Evolutionary conservation across 371 early-diverging fungal species (phyloP).

Genomic region (Choanephora cucurbitarum): DNA sequence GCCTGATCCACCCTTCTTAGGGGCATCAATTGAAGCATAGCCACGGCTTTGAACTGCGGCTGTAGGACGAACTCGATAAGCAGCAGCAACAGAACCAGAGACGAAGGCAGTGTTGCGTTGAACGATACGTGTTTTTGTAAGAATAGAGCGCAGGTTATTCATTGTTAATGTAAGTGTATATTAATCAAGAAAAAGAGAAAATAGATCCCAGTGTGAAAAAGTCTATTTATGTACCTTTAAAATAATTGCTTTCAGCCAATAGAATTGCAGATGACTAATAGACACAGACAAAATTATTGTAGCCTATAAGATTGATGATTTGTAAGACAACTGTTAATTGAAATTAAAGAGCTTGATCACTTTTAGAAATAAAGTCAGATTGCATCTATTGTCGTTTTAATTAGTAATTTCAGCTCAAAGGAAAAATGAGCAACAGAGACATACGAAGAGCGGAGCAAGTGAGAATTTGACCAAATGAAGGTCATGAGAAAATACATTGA

Average conservation of each 20-base stretch:
- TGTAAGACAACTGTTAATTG: not conserved
- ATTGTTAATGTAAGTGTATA: conserved; percentile 7
- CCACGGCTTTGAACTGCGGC: conserved; percentile 17
- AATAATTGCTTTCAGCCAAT: not conserved
- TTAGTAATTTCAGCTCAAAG: no score
- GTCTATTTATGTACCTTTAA: not conserved
- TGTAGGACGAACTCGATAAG: conserved; percentile 13
- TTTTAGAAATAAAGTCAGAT: no score
- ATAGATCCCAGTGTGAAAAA: not conserved
- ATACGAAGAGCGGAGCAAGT: no score
- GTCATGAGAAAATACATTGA: no score
- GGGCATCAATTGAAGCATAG: conserved; percentile 21
- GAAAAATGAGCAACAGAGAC: no score
- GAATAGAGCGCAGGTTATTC: conserved; percentile 14
- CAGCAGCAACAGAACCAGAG: conserved; percentile 14
- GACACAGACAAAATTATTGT: not conserved
- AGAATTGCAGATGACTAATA: not conserved
- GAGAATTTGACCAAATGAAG: no score
- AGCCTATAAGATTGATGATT: not conserved
- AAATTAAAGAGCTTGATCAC: no score
- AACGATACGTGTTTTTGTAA: conserved; percentile 9
- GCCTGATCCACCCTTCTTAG: conserved; percentile 32
- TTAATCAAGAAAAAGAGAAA: conserved; percentile 3
- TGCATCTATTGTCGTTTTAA: no score
- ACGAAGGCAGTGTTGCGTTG: conserved; percentile 8